phyloP scores from a whole-genome alignment of 805 yeast genomes.

The Kuraishia molischiana region DNA sequence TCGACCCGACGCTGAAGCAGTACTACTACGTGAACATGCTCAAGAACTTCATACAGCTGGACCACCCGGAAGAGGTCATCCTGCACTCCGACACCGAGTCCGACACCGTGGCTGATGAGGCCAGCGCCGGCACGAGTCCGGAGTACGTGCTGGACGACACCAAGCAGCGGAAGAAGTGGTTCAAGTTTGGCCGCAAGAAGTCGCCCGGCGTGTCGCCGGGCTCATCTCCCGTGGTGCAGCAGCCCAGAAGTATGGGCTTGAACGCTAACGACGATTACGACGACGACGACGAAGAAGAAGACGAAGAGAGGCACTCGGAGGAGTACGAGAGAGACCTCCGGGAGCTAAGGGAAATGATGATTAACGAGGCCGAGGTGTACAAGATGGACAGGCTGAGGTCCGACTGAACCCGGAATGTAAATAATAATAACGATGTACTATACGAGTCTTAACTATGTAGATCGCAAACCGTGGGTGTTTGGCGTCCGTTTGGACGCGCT shows the following conservation, averaged over 20 bases:
- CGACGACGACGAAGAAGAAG: constrained; percentile 3
- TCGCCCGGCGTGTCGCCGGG: neutral
- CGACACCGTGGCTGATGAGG: neutral
- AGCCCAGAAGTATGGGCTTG: neutral
- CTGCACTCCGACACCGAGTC: neutral
- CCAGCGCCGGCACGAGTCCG: neutral
- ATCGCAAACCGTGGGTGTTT: too few species aligned
- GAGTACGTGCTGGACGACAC: neutral
- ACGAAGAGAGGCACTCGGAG: constrained; percentile 3
- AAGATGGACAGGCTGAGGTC: neutral
- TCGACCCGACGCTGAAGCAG: constrained; percentile 27
- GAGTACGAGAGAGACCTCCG: constrained; percentile 3
- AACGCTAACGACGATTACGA: neutral
- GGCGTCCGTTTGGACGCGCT: too few species aligned
- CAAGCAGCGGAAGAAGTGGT: neutral
- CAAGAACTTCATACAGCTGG: constrained; percentile 28
- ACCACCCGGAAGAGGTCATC: constrained; percentile 35
- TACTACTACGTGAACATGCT: constrained; percentile 28
- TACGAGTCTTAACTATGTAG: too few species aligned
- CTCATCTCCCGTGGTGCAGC: neutral
- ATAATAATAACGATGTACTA: too few species aligned
- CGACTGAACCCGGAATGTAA: neutral
- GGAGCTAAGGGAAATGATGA: constrained; percentile 2
- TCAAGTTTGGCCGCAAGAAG: neutral
- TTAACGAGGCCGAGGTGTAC: constrained; percentile 1